These are phyloP conservation scores for Trametes maxima DNA, from an alignment of 768 basidiomycete species.

Conservation along the genomic window DNA sequence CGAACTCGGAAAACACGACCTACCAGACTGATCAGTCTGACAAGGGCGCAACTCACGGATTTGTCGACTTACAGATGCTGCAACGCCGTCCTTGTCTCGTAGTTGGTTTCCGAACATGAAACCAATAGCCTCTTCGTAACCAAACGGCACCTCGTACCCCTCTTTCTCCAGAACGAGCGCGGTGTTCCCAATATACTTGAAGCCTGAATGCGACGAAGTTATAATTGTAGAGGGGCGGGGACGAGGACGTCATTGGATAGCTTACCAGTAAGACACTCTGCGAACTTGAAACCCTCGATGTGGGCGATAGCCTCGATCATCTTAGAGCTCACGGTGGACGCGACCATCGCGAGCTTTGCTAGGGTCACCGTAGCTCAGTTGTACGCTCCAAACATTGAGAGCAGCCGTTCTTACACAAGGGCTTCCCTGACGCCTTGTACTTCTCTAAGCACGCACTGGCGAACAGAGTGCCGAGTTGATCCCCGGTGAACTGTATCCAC, in stretches of 20 bases:
- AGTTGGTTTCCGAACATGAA: constrained; percentile 84
- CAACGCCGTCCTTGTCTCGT: constrained; percentile 87
- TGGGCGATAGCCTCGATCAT: constrained; percentile 81
- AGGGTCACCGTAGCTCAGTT: neutral
- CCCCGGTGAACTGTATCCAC: constrained; percentile 81
- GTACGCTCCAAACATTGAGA: neutral
- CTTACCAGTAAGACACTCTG: constrained; percentile 81
- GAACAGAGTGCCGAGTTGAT: constrained; percentile 72
- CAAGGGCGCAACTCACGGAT: too few species aligned
- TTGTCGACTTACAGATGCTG: constrained; percentile 62
- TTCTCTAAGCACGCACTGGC: constrained; percentile 47
- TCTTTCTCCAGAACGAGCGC: constrained; percentile 62
- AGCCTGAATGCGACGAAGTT: constrained; percentile 49
- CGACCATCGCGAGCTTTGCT: constrained; percentile 80
- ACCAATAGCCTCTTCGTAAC: constrained; percentile 92
- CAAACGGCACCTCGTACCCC: constrained; percentile 73
- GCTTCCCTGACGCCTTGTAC: constrained; percentile 49
- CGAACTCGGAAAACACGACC: constrained; percentile 74
- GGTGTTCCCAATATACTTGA: constrained; percentile 90
- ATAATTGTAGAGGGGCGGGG: neutral
- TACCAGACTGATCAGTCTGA: constrained; percentile 28
- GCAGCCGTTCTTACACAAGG: constrained; percentile 40
- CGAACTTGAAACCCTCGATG: constrained; percentile 79
- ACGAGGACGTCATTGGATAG: neutral
- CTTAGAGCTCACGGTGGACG: constrained; percentile 89